Evolutionary conservation across 2,329 filamentous ascomycete genomes (phyloP), one percentile per base, ranked within the genome.

Genomic region (Drechslerella stenobrocha): DNA sequence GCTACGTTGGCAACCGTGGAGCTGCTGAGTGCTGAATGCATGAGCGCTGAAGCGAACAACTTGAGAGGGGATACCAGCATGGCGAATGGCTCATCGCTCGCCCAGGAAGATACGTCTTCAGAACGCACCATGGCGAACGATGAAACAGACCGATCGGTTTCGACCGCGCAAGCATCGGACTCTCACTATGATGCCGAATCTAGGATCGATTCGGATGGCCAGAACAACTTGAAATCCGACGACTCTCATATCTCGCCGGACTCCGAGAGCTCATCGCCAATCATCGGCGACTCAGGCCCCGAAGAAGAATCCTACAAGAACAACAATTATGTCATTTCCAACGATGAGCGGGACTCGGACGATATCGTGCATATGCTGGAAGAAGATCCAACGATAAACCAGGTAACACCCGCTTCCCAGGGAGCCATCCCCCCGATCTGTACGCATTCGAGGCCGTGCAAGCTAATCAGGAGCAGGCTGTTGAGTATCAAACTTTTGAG

Each of bases 1-100:
- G 64, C 64, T 9, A 69, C 64, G 5, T 52, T 69, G 45, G 64
- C 64, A 15, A 61, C 64, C 18, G 64, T 69, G 28, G 64, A 69
- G 34, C 52, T 69, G 34, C 52, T 69, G 23, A 69, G 57, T 20
- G 64, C 64, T 32, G 64, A 69, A 22, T 63, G 57, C 37, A 69
- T 69, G 64, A 53, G 47, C 50, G 63, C 63, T n/a, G 48, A 61
- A 46, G 50, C 55, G 20, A 67, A 50, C 18, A 56, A 22, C 32
- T 15, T 51, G 22, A 67, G 34, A 50, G 55, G 53, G 28, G 63
- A 67, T 35, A 50, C 56, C 37, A 60, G 55, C 30, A 67, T 67
- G 63, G 48, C 37, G 26, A 67, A 60, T 50, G 48, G 55, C 26
- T 48, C 53, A 7, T 26, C 42, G 26, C n/a, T 11, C 26, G 48